Evolutionary conservation across 371 early-diverging fungal species (phyloP), one percentile per base, ranked within the genome.

Genomic region (Mucor saturninus): DNA sequence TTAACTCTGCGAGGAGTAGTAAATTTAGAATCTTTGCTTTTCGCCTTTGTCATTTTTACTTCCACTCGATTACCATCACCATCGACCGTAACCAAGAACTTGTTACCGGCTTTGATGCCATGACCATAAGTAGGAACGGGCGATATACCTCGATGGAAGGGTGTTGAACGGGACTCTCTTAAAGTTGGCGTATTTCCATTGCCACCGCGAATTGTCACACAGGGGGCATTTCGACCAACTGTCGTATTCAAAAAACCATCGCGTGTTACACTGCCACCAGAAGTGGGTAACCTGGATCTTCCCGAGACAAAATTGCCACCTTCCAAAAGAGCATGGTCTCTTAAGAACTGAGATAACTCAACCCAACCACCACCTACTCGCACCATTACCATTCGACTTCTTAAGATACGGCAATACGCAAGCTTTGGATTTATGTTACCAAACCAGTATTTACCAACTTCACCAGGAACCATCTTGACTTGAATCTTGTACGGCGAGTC

Each of bases 281-380:
- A 21, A 3, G 46, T 26, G 8, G 9, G 56, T 53, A 45, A 53
- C 51, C 10, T 39, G 39, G 6, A 52, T 59, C 43, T 60, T 21
- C 45, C 43, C 14, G 65, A 61, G 4, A 74, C 71, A 65, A 68
- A 65, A 28, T 68, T 63, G n/a, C 69, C 68, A 9, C 70, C 72
- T 51, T 81, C 81, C 32, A 81, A 39, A 4, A 81, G 48, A 0
- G 76, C 73, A 56, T 81, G 81, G 13, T 81, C 81, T 29, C 77
- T 64, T 37, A 81, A 65, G 32, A 81, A 81, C 32, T 86, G 87
- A 14, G 89, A 87, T 13, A 89, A 64, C 57, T 89, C 89, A 4
- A 75, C 80, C 92, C 92, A 92, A 21, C 92, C 92, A 61, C 92
- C 92, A 13, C 92, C 92, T 2, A 92, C 89, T 32, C 92, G 85